Evolutionary conservation across 371 early-diverging fungal species (phyloP), one percentile per base, ranked within the genome.

Genomic region (Conidiobolus incongruus): DNA sequence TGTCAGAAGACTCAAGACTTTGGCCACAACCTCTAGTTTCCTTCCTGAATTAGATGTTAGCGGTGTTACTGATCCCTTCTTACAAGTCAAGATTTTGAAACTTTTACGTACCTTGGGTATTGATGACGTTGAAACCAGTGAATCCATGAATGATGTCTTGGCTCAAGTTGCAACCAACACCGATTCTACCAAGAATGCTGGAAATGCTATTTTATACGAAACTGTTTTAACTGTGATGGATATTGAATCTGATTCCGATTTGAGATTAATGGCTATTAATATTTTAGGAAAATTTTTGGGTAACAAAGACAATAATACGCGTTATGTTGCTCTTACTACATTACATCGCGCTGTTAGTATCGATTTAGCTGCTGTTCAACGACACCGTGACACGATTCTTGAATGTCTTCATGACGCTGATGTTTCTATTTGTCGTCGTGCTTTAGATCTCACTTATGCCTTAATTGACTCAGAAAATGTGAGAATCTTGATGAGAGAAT

Each of bases 151-250:
- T 54, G 96, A 96, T 50, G 80, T 91, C 35, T 65, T 96, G 26
- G 91, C 97, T 24, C 92, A 87, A 60, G 85, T 94, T 6, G 95
- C 94, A 1, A 94, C 92, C 35, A 87, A 79, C 48, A 91, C 91
- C 6, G 95, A 94, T 58, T 73, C 75, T 17, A 59, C 83, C 31
- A 90, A 92, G 58, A 96, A 95, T 54, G 95, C 89, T 23, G 97
- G 96, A 36, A 93, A 89, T 49, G 75, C 95, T 11, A 88, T 96
- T 38, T 57, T 95, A 39, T 96, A 96, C 56, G 97, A 96, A 52
- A 83, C 91, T 17, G 91, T 89, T 0, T 54, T 88, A 55, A 92
- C 96, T 1, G 90, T 91, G 45, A 81, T 96, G 85, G 81, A 85
- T 30, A 84, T 88, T 31, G 81, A 90, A 46, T 81, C 83, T 40